These are phyloP conservation scores for Flagelloscypha sp. DNA, from an alignment of 768 basidiomycete genomes.

Conservation along the genomic window DNA sequence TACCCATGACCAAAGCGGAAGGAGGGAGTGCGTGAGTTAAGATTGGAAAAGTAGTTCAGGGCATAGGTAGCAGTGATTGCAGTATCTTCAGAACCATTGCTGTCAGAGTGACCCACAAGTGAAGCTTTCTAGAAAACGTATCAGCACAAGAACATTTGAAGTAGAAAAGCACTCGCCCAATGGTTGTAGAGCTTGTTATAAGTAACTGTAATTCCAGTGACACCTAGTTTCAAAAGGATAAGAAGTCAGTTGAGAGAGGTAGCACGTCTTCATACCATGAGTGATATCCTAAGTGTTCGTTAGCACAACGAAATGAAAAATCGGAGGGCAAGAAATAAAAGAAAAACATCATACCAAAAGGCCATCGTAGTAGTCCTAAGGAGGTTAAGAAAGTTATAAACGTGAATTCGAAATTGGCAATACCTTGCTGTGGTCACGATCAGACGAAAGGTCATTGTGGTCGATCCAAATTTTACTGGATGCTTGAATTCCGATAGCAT, in stretches of 20 bases:
- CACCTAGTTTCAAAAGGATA: no score
- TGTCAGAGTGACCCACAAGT: constrained; percentile 37
- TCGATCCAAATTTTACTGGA: constrained; percentile 37
- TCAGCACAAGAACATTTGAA: no score
- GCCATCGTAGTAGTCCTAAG: no score
- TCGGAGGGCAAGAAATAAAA: no score
- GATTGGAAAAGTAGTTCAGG: constrained; percentile 31
- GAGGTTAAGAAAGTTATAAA: no score
- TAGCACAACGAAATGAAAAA: no score
- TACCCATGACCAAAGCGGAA: constrained; percentile 40
- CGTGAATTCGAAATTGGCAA: no score
- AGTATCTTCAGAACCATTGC: constrained; percentile 26
- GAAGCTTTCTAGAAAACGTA: constrained; percentile 38
- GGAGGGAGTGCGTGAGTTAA: constrained; percentile 36
- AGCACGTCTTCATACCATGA: no score
- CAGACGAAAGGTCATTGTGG: constrained; percentile 36
- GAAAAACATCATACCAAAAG: no score
- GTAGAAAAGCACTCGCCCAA: no score
- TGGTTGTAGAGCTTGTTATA: constrained; percentile 32
- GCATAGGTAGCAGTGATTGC: constrained; percentile 24
- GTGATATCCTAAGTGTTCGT: no score
- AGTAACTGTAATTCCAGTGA: constrained; percentile 33
- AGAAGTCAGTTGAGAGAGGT: no score
- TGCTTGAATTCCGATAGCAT: constrained; percentile 36
- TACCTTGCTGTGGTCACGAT: constrained; percentile 37